A percentile compares a stretch with the other conserved stretches of the same genome.
Evolutionary conservation across 345 rosid species (phyloP).

Genomic region (Aethionema arabicum): DNA sequence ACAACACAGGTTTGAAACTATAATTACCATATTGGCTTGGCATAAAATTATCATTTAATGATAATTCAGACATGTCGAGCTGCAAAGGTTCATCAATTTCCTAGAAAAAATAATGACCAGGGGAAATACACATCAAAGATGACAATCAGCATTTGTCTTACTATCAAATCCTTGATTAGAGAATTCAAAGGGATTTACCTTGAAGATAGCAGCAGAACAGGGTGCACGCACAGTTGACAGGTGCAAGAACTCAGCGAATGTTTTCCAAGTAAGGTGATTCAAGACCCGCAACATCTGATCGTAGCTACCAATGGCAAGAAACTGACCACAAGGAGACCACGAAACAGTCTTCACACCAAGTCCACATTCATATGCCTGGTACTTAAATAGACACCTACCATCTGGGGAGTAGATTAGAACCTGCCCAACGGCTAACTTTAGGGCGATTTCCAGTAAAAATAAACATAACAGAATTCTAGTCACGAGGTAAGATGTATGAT

Average conservation of each 20-base stretch:
- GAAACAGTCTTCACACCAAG: constrained; percentile 88
- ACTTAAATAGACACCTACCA: constrained; percentile 89
- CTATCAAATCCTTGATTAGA: not conserved
- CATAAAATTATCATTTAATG: constrained; percentile 67
- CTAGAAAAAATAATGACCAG: constrained; percentile 38
- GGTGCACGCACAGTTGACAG: constrained; percentile 80
- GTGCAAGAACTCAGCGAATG: constrained; percentile 94
- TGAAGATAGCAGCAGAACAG: constrained; percentile 85
- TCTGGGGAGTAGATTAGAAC: constrained; percentile 94
- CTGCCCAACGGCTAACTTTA: constrained; percentile 43
- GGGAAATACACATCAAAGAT: constrained; percentile 11
- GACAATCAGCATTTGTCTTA: constrained; percentile 1
- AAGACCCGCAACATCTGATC: constrained; percentile 92
- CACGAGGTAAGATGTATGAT: not conserved
- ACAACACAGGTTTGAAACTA: not conserved
- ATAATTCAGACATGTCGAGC: constrained; percentile 78
- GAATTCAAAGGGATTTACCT: constrained; percentile 43
- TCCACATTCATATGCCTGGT: constrained; percentile 97
- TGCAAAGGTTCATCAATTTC: constrained; percentile 89
- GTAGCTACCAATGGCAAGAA: constrained; percentile 92
- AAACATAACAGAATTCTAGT: not conserved
- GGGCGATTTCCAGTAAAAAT: constrained; percentile 6
- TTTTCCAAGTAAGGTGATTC: constrained; percentile 93
- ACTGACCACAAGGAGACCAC: constrained; percentile 98
- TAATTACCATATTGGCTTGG: constrained; percentile 63